Base-by-base conservation (phyloP, 2,329 filamentous ascomycete genomes). In the Nemania sp. region DNA sequence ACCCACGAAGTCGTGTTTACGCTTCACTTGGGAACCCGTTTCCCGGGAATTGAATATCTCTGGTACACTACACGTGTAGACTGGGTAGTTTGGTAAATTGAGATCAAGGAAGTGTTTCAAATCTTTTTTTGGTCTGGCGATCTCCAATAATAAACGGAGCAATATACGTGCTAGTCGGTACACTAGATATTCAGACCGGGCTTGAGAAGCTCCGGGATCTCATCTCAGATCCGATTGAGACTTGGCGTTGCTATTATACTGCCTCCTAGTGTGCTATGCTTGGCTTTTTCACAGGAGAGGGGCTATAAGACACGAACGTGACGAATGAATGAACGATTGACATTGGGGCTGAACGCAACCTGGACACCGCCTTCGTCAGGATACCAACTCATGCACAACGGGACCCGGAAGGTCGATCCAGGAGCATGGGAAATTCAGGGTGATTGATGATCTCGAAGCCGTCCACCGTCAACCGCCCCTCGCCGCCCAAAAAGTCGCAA, bases 401-500 rank as follows among this genome's bases (percentile, higher is more conserved):
- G 40, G 7, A 52, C 25, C 25, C 47, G 34, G 54, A 51, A 45
- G 47, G 32, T 35, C 11, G 35, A 45, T 35, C 46, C 55, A 53
- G 10, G 35, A 49, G 35, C 17, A n/a, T 62, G 51, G 50, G 47
- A 55, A 55, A 58, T 54, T 48, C 34, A 51, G 51, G 59, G 39
- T 35, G 37, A 45, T 18, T 13, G 45, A 46, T 25, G n/a, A 48
- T 48, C 35, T 39, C 10, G 29, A 32, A 47, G 18, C 18, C 29
- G 32, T 37, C 29, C 25, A n/a, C n/a, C n/a, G n/a, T n/a, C n/a
- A 45, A 35, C 51, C n/a, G 39, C 51, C 21, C n/a, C n/a, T n/a
- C n/a, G n/a, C n/a, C n/a, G n/a, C n/a, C 40, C 40, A 25, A 46
- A 46, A 13, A 32, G 7, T 12, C 21, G 35, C 12, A 13, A 39